A percentile compares a stretch with the other conserved stretches of the same genome.
Conservation (phyloP, 345 rosid species). For the Noccaea bulbosa region DNA sequence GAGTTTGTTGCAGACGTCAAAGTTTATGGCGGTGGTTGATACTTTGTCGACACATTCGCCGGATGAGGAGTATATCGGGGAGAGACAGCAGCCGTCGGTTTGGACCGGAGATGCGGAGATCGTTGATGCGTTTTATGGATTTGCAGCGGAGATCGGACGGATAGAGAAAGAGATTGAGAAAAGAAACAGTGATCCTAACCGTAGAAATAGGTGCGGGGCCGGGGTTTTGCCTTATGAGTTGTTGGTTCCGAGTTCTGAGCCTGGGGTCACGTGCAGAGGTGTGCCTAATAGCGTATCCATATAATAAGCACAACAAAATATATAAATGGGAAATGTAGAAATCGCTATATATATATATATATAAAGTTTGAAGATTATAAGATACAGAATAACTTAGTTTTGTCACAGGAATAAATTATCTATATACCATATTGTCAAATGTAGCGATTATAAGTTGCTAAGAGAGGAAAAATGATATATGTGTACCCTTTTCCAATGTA, state of each 20-base stretch:
- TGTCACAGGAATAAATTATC: no score
- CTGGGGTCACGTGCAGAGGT: constrained; percentile 97
- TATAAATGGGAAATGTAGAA: constrained; percentile 8
- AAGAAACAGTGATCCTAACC: constrained; percentile 65
- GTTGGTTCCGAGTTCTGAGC: constrained; percentile 83
- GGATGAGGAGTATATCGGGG: constrained; percentile 94
- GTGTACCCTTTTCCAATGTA: no score
- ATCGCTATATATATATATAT: background rate
- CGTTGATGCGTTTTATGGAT: constrained; percentile 71
- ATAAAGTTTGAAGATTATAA: background rate
- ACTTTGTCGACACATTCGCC: constrained; percentile 93
- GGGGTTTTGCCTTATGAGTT: constrained; percentile 96
- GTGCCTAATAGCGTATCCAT: constrained; percentile 95
- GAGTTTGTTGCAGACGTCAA: constrained; percentile 81
- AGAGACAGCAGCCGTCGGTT: constrained; percentile 76
- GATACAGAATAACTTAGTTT: no score
- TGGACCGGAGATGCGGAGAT: constrained; percentile 84
- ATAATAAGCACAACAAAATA: constrained; percentile 33
- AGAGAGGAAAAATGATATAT: no score
- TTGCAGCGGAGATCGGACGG: constrained; percentile 70
- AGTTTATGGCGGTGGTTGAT: constrained; percentile 96
- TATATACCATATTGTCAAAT: no score
- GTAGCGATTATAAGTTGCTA: no score
- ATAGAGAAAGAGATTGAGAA: constrained; percentile 85
- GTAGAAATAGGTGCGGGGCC: constrained; percentile 85